These are phyloP conservation scores for Talaromyces stipitatus DNA, from an alignment of 495 filamentous ascomycete genomes.

Conservation along the genomic window DNA sequence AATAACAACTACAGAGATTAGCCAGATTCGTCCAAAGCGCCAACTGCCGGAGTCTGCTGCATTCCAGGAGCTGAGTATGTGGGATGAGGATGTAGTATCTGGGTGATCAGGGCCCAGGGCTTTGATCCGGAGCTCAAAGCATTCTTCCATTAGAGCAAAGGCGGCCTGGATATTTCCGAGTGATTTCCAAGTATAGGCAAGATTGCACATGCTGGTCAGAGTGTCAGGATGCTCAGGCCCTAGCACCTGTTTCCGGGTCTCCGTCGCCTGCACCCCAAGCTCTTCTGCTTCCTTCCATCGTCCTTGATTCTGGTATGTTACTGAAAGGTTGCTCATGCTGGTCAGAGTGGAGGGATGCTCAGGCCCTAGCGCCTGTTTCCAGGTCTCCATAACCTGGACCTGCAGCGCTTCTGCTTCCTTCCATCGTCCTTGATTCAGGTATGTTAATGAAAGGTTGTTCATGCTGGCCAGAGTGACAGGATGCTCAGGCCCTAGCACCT, in stretches of 20 bases:
- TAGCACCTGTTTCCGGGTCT: constrained; percentile 11
- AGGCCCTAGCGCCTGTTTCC: constrained; percentile 19
- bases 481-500: constrained; percentile 11
- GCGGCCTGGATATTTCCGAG: constrained; percentile 30
- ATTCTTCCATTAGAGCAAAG: constrained; percentile 18
- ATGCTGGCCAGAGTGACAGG: constrained; percentile 18
- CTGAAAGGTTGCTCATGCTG: constrained; percentile 33
- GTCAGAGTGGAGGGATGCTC: constrained; percentile 30
- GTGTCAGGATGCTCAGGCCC: constrained; percentile 14
- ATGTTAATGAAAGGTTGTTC: constrained; percentile 19
- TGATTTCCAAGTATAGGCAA: constrained; percentile 15
- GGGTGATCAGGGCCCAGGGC: constrained; percentile 8
- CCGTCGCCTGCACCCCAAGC: constrained; percentile 17
- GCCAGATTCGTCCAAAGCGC: not conserved
- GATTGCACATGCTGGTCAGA: constrained; percentile 20
- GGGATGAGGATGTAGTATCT: constrained; percentile 4
- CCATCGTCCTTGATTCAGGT: constrained; percentile 23
- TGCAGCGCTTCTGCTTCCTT: constrained; percentile 29
- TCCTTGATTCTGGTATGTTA: constrained; percentile 15
- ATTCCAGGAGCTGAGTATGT: not conserved
- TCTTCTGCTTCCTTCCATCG: constrained; percentile 22
- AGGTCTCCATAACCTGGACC: constrained; percentile 17
- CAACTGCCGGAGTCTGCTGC: not conserved
- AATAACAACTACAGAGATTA: not conserved
- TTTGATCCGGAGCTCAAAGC: constrained; percentile 12